Conservation (phyloP, 2,329 filamentous ascomycete genomes). For the Xylariaceae sp. region DNA sequence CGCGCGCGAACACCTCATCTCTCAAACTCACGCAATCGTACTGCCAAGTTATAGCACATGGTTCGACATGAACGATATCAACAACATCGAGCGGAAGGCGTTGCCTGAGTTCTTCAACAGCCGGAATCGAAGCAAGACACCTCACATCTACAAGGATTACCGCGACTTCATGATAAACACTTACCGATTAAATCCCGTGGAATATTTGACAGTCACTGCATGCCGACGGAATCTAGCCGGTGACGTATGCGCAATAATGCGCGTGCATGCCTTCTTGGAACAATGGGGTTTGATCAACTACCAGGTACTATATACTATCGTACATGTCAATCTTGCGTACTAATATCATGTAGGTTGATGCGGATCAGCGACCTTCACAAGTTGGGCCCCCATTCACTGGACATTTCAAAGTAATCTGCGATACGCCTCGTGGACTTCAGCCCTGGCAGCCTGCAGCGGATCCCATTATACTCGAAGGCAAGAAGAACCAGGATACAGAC, state of each 20-base stretch:
- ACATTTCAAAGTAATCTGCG: conserved; percentile 94
- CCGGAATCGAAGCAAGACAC: conserved; percentile 96
- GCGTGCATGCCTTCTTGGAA: conserved; percentile 95
- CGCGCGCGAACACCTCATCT: conserved; percentile 88
- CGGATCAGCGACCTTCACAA: conserved; percentile 91
- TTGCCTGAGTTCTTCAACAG: conserved; percentile 99
- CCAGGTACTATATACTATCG: conserved; percentile 68
- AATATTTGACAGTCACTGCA: conserved; percentile 96
- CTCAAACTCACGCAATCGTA: conserved; percentile 94
- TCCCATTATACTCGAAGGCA: conserved; percentile 68
- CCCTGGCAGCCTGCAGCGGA: conserved; percentile 92
- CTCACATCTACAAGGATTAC: conserved; percentile 97
- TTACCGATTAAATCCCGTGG: conserved; percentile 91
- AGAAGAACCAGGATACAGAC: conserved; percentile 73
- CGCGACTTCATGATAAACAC: conserved; percentile 99
- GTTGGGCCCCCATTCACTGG: conserved; percentile 97
- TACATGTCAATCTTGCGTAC: conserved; percentile 13
- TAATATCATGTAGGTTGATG: conserved; percentile 76
- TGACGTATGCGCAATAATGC: conserved; percentile 99
- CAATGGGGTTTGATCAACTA: conserved; percentile 99
- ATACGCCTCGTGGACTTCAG: conserved; percentile 92
- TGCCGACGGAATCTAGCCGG: conserved; percentile 94
- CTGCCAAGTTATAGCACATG: conserved; percentile 97
- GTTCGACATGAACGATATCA: conserved; percentile 97
- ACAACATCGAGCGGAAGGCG: conserved; percentile 91